These are phyloP conservation scores for Botryotinia globosa DNA, from an alignment of 2,329 filamentous ascomycete species.

Conservation along the genomic window DNA sequence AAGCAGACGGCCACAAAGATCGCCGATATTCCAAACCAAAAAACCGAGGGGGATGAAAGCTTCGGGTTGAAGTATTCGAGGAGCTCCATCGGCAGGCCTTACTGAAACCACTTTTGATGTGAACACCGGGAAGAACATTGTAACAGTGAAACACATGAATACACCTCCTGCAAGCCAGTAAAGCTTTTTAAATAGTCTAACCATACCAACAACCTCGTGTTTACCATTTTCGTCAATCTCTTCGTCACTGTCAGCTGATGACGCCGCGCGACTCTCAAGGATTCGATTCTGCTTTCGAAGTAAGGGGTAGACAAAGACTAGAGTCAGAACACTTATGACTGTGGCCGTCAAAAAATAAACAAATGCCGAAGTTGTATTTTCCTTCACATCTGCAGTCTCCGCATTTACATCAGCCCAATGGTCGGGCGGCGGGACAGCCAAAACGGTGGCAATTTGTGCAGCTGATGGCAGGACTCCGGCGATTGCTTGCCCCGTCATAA, in stretches of 20 bases:
- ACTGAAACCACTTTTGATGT: slow-evolving; percentile 65
- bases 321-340: slow-evolving; percentile 64
- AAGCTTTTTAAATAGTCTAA: slow-evolving; percentile 70
- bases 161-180: slow-evolving; percentile 74
- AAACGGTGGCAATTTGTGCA: slow-evolving; percentile 80
- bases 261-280: slow-evolving; percentile 50
- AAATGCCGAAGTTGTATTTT: slow-evolving; percentile 70
- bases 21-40: slow-evolving; percentile 90
- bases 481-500: slow-evolving; percentile 92
- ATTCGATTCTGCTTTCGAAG: slow-evolving; percentile 57
- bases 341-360: slow-evolving; percentile 90
- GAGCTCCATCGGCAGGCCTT: slow-evolving; percentile 42
- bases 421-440: slow-evolving; percentile 56
- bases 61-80: slow-evolving; percentile 63
- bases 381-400: slow-evolving; percentile 36
- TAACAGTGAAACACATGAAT: slow-evolving; percentile 75
- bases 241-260: slow-evolving; percentile 51
- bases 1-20: slow-evolving; percentile 71
- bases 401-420: slow-evolving; percentile 31
- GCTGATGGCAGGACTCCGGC: slow-evolving; percentile 87
- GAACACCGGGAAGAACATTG: slow-evolving; percentile 95
- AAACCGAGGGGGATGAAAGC: slow-evolving; percentile 89
- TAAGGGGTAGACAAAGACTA: slow-evolving; percentile 74
- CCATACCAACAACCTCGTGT: slow-evolving; percentile 56
- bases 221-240: slow-evolving; percentile 49